phyloP scores from a whole-genome alignment of 768 basidiomycete species.

The Lentinus brumalis region DNA sequence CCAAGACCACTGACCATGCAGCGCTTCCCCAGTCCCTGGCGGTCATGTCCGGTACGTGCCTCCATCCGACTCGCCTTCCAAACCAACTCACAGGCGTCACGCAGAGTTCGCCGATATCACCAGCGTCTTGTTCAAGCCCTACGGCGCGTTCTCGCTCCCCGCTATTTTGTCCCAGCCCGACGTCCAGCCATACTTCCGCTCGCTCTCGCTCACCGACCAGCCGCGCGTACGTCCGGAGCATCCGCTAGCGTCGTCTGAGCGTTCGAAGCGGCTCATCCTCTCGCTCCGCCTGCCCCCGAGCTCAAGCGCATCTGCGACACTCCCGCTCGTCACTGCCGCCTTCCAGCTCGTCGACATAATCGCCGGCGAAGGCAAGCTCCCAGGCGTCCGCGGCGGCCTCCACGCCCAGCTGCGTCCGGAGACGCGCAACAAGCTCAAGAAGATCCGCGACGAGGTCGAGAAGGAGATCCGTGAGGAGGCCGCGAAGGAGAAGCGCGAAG shows the following conservation, averaged over 20 bases:
- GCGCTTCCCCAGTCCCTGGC: constrained; percentile 61
- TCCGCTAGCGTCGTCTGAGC: constrained; percentile 50
- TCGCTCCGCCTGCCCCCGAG: constrained; percentile 58
- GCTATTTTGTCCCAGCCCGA: constrained; percentile 65
- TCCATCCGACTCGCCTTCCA: background rate
- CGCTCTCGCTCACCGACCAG: constrained; percentile 88
- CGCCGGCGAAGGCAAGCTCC: constrained; percentile 32
- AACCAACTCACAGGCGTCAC: constrained; percentile 10
- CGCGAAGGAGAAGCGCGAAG: constrained; percentile 68
- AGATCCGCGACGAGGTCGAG: constrained; percentile 70
- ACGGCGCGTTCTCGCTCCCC: constrained; percentile 51
- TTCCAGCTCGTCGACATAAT: constrained; percentile 79
- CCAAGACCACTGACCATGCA: constrained; percentile 70
- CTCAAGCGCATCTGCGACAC: constrained; percentile 48
- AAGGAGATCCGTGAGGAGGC: constrained; percentile 69
- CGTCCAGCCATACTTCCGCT: constrained; percentile 78
- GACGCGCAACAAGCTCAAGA: constrained; percentile 76
- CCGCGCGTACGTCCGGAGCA: constrained; percentile 67
- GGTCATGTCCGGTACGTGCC: constrained; percentile 69
- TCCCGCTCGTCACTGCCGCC: constrained; percentile 63
- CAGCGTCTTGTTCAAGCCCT: constrained; percentile 69
- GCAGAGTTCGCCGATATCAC: constrained; percentile 85
- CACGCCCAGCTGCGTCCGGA: constrained; percentile 59
- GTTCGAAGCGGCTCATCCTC: constrained; percentile 76
- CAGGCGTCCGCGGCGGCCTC: constrained; percentile 26